Conservation (phyloP, 202 grass and related monocot genomes). For the Setaria viridis region DNA sequence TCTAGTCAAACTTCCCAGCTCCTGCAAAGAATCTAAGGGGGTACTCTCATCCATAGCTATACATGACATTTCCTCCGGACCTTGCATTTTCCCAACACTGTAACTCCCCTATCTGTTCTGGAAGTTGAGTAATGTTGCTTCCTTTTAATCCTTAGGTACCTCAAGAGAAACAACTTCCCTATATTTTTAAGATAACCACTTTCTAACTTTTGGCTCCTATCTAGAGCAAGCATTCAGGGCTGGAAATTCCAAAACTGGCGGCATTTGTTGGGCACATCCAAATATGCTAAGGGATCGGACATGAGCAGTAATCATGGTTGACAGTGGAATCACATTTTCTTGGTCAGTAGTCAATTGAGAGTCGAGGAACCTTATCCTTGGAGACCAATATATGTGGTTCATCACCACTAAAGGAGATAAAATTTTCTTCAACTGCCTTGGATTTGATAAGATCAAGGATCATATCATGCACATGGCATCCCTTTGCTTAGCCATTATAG, state of each 20-base stretch:
- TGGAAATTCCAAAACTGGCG: background rate
- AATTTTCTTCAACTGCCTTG: background rate
- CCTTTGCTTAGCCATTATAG: background rate
- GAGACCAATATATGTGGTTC: background rate
- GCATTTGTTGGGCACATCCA: background rate
- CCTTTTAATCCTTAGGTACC: constrained; percentile 23
- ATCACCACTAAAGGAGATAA: background rate
- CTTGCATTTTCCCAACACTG: background rate
- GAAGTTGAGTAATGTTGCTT: constrained; percentile 36
- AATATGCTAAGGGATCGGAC: constrained; percentile 9
- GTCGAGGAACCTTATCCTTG: background rate
- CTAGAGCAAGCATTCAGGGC: constrained; percentile 1
- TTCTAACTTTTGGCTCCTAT: background rate
- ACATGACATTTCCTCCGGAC: background rate
- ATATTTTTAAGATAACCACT: background rate
- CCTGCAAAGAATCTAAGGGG: background rate
- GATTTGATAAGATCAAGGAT: background rate
- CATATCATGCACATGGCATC: background rate
- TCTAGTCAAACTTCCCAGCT: constrained; percentile 21
- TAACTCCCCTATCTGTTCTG: constrained; percentile 39
- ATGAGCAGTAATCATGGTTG: background rate
- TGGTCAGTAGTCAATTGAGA: background rate
- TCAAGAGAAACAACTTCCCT: background rate
- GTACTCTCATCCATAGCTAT: background rate
- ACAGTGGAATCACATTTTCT: background rate